Base-by-base conservation (phyloP, 1,284 basidiomycete genomes). In the Omphalotus olearius region DNA sequence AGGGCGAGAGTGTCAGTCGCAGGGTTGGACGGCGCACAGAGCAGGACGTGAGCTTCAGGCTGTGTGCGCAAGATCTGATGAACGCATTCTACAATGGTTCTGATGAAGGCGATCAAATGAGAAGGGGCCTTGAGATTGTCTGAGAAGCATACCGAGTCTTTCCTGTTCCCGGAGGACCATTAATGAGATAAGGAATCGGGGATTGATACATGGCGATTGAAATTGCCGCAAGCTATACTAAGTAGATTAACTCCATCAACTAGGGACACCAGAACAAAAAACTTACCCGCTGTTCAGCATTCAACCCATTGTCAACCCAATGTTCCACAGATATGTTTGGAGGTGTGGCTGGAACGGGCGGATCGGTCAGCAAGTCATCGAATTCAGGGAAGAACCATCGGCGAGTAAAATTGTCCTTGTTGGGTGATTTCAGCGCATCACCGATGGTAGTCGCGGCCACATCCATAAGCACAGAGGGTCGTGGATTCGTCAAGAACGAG, bases 11-110 rank as follows among this genome's bases (percentile, higher is more conserved):
- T 75, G 56, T 76, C 74, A 6, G 74, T 74, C 3, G 74, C 74
- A 7, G 72, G 68, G 52, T 75, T 74, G 1, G 74, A 76, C 1
- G 74, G 74, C 2, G 74, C 74, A 39, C 73, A 75, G 6, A 76
- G 64, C 26, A 76, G 63, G 37, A 76, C 70, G 53, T 67, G 71
- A 0, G 73, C 68, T 48, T 74, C 67, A 1, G 72, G 68, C 53
- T 73, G 71, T 7, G 67, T 57, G 11, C 66, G 66, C 16, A 75
- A 65, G n/a, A 75, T 72, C 48, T 75, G 73, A 25, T 75, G 62
- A 2, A 76, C 74, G 5, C 67, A 62, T 60, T 75, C 73, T 16
- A 74, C 73, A 4, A 74, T 66, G 2, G 73, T 76, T 55, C 73
- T 70, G 41, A 18, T 2, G 13, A 43, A 28, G 36, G 9, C 39